Evolutionary conservation across 1,284 basidiomycete genomes (phyloP), one percentile per base, ranked within the genome.

Genomic region (Ustilago cynodontis): DNA sequence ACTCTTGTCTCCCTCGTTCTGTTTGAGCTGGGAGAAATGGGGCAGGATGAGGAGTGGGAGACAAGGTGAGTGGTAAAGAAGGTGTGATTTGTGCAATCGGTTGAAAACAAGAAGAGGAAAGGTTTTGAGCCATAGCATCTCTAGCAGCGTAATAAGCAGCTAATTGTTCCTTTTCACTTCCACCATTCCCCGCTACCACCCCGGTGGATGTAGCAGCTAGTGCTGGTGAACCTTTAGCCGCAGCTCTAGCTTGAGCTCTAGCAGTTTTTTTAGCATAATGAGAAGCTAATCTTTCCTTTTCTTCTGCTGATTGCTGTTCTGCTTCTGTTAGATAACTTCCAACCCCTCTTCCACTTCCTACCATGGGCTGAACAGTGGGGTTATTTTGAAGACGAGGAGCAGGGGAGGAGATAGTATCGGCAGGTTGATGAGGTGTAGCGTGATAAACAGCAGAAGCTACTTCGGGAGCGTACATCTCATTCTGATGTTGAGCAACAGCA

Each of bases 121-220:
- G 47, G n/a, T 70, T 47, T 29, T 70, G 47, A 53, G 71, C 56
- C 61, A 69, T 64, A 2, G 71, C 70, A 45, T 78, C 71, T 18
- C 62, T 54, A 3, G 75, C 75, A 14, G 71, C 75, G 28, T 78
- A 78, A 47, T 78, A 78, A 10, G 75, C 75, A 1, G 71, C 72
- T 31, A 78, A 31, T 37, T 78, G 75, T 2, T 71, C 75, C 26
- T 78, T 78, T 39, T 78, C 75, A 37, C 71, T 63, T 20, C 29
- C 71, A 7, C 26, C 35, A 43, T 43, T 39, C 29, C 43, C 43
- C 16, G 37, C 29, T 43, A n/a, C 26, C 2, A 41, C 22, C 35
- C n/a, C 14, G 1, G 22, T 26, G 4, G 35, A 5, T 24, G 2
- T n/a, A n/a, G 35, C 53, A 28, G n/a, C n/a, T n/a, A n/a, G n/a